Percentiles rank a stretch among this genome's conserved stretches.
These are phyloP conservation scores for Globisporangium sylvaticum DNA, from an alignment of 352 stramenopile genomes.

Conservation along the genomic window DNA sequence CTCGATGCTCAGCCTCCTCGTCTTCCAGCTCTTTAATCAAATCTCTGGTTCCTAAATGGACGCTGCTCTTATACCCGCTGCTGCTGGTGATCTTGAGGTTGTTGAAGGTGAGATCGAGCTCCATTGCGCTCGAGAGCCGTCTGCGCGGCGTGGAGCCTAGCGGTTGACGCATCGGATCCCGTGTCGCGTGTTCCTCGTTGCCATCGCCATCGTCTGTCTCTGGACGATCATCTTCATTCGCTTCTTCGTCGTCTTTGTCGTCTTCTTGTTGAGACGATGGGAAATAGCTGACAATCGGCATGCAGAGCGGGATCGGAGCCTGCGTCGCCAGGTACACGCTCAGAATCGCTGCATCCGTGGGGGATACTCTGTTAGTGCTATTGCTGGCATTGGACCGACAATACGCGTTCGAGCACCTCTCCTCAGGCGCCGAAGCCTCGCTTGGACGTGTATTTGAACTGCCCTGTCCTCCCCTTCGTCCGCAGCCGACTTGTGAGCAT, in stretches of 20 bases:
- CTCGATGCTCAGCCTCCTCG: neutral
- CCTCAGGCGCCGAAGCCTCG: neutral
- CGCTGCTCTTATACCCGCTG: neutral
- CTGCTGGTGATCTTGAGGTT: neutral
- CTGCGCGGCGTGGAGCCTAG: constrained; percentile 36
- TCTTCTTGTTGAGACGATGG: neutral
- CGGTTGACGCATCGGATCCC: neutral
- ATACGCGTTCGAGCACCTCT: constrained; percentile 30
- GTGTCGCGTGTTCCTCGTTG: neutral
- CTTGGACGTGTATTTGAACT: neutral
- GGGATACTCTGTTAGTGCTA: constrained; percentile 2
- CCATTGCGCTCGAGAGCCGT: constrained; percentile 45
- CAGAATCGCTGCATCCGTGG: constrained; percentile 41
- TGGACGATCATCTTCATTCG: constrained; percentile 12
- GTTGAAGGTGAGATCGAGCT: constrained; percentile 48
- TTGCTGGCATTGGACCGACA: constrained; percentile 32
- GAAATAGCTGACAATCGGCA: constrained; percentile 14
- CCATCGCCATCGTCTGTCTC: constrained; percentile 13
- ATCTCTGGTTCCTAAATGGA: neutral
- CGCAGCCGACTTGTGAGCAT: constrained; percentile 58
- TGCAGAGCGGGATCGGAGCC: constrained; percentile 41
- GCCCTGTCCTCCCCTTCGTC: neutral
- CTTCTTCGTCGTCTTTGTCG: constrained; percentile 4
- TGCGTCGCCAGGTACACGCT: constrained; percentile 46
- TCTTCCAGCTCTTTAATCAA: neutral